Evolutionary conservation across 2,329 filamentous ascomycete genomes (phyloP), one percentile per base, ranked within the genome.

Genomic region (Colletotrichum somersetense): DNA sequence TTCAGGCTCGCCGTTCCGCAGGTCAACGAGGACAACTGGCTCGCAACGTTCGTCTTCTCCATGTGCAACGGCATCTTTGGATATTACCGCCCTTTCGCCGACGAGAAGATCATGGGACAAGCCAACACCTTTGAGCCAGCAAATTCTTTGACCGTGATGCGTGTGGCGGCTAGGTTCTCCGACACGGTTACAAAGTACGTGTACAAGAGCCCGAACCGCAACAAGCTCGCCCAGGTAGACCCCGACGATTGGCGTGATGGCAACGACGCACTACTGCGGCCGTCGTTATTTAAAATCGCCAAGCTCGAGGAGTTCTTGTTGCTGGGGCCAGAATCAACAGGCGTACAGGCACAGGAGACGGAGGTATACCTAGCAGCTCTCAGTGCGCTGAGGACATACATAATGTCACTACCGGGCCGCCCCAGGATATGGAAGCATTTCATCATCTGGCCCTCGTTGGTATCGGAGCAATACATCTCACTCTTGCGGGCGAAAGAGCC

Each of bases 21-120:
- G 46, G 63, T 74, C 18, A 73, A 67, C 4, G 70, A 73, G 30
- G 71, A 74, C 42, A 74, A 74, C 55, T 74, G 73, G 73, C 71
- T 73, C 7, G 66, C 63, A 6, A 70, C 71, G 18, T 70, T 71
- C 26, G 62, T 73, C 30, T 74, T 74, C 23, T 58, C 66, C 35
- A 74, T 74, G 66, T 73, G 70, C 48, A 73, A 73, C 53, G 73
- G 70, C n/a, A 74, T 74, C 6, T 74, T 74, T 40, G 71, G 71
- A 5, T 74, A 69, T 52, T 74, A 74, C 30, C 59, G 72, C 16
- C 72, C 72, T n/a, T 73, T 74, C 38, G 53, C 66, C 23, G 73
- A 73, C 35, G 70, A 73, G 42, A 73, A 71, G 38, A 63, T 73
- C 26, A 71, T 71, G 66, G 66, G 66, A 4, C 66, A 73, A 11